phyloP scores from a whole-genome alignment of 2,329 filamentous ascomycete genomes.

The Podosphaera xanthii region DNA sequence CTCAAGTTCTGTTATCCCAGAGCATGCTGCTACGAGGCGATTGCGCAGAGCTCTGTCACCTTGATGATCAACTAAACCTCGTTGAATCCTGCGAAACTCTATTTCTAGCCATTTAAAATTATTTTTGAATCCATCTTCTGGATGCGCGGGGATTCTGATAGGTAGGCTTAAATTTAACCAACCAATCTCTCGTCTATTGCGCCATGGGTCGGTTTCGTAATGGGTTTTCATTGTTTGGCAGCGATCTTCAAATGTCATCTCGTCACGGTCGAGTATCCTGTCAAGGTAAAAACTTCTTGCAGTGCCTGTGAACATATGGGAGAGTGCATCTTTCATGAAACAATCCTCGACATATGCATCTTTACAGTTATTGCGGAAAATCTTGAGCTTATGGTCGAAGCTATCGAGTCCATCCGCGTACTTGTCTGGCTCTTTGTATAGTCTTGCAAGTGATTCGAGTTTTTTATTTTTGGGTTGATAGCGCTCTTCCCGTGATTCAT shows the following conservation, averaged over 20 bases:
- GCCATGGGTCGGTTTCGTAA: neutral
- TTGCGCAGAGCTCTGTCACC: neutral
- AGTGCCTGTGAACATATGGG: neutral
- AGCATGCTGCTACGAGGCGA: neutral
- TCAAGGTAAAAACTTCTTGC: conserved; percentile 1
- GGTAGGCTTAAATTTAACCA: neutral
- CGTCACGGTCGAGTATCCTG: neutral
- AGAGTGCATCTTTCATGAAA: neutral
- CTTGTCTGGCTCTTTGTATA: too few relatives aligned
- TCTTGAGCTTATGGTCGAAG: neutral
- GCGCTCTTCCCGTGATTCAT: too few relatives aligned
- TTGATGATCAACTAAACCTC: neutral
- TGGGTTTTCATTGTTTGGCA: neutral
- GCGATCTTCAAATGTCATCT: neutral
- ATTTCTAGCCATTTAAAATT: neutral
- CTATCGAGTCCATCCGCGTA: too few relatives aligned
- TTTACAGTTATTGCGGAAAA: neutral
- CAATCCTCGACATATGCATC: neutral
- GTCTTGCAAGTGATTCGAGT: too few relatives aligned
- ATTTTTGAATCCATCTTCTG: neutral
- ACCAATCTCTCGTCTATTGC: neutral
- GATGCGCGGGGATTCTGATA: neutral
- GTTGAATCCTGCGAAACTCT: neutral
- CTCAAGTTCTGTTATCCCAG: neutral
- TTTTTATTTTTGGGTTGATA: too few relatives aligned